These are phyloP conservation scores for Kodamaea leandrae DNA, from an alignment of 805 yeast species.

Conservation along the genomic window DNA sequence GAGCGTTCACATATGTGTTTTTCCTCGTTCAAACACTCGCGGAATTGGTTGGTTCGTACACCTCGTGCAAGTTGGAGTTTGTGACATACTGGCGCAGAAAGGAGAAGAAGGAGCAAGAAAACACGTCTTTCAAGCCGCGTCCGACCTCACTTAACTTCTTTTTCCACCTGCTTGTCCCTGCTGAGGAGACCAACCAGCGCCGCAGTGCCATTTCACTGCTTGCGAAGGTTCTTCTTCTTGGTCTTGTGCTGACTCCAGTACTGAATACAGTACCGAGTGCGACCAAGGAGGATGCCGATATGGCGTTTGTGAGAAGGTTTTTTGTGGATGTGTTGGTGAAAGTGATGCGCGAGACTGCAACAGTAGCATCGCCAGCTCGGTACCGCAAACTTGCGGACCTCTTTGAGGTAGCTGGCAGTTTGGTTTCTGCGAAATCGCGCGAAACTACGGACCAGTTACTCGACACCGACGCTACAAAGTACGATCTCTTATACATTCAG, in stretches of 20 bases:
- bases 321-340: conserved; percentile 66
- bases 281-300: conserved; percentile 60
- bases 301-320: conserved; percentile 70
- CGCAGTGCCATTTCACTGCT: conserved; percentile 52
- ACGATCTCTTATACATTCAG: conserved; percentile 64
- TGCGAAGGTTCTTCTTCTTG: conserved; percentile 58
- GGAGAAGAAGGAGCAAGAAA: conserved; percentile 11
- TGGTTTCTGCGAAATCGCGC: conserved; percentile 43
- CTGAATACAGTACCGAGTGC: conserved; percentile 42
- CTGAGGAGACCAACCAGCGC: conserved; percentile 20
- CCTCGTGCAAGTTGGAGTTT: conserved; percentile 77
- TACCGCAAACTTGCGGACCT: conserved; percentile 47
- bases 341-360: conserved; percentile 52
- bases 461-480: conserved; percentile 47
- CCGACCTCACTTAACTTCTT: conserved; percentile 4
- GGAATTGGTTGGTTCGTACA: conserved; percentile 76
- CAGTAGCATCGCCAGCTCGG: conserved; percentile 26
- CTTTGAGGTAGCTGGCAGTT: conserved; percentile 45
- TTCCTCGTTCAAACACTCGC: conserved; percentile 65
- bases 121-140: not conserved
- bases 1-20: conserved; percentile 59
- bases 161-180: conserved; percentile 1
- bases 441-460: conserved; percentile 43
- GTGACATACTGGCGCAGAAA: conserved; percentile 54
- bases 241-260: conserved; percentile 59